These are phyloP conservation scores for Penicillium bovifimosum DNA, from an alignment of 495 filamentous ascomycete species.

Conservation along the genomic window DNA sequence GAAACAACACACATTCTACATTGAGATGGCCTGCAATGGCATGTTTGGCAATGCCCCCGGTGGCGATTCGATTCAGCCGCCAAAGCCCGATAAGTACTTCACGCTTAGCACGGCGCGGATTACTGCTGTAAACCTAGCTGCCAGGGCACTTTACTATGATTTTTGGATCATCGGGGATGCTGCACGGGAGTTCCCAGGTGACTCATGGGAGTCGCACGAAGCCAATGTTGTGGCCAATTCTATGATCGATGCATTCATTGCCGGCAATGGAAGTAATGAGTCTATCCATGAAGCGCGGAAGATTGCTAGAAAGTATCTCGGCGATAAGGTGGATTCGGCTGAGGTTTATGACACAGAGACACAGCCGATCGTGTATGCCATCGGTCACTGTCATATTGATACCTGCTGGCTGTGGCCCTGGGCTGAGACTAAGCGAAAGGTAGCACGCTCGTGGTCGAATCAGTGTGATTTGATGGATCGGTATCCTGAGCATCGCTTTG, in stretches of 20 bases:
- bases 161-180: slow-evolving; percentile 94
- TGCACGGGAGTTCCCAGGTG: slow-evolving; percentile 69
- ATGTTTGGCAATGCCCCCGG: slow-evolving; percentile 94
- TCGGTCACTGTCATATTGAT: slow-evolving; percentile 96
- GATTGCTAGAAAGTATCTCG: slow-evolving; percentile 77
- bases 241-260: slow-evolving; percentile 85
- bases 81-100: slow-evolving; percentile 74
- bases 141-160: slow-evolving; percentile 77
- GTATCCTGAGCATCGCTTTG: slow-evolving; percentile 90
- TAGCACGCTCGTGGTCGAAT: slow-evolving; percentile 92
- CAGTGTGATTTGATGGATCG: slow-evolving; percentile 91
- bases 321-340: slow-evolving; percentile 70
- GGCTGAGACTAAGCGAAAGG: slow-evolving; percentile 97
- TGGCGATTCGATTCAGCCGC: slow-evolving; percentile 85
- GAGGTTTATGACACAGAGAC: slow-evolving; percentile 77
- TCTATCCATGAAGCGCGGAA: slow-evolving; percentile 72
- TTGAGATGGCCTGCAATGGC: slow-evolving; percentile 97
- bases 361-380: slow-evolving; percentile 72
- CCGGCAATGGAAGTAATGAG: slow-evolving; percentile 65
- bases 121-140: slow-evolving; percentile 80
- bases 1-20: slow-evolving; percentile 80
- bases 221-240: slow-evolving; percentile 76
- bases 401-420: slow-evolving; percentile 98
- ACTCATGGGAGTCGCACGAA: slow-evolving; percentile 81
- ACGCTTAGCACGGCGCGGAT: slow-evolving; percentile 75